Evolutionary conservation across 73 alveolate genomes (phyloP).

Genomic region (Paramecium sonneborni): DNA sequence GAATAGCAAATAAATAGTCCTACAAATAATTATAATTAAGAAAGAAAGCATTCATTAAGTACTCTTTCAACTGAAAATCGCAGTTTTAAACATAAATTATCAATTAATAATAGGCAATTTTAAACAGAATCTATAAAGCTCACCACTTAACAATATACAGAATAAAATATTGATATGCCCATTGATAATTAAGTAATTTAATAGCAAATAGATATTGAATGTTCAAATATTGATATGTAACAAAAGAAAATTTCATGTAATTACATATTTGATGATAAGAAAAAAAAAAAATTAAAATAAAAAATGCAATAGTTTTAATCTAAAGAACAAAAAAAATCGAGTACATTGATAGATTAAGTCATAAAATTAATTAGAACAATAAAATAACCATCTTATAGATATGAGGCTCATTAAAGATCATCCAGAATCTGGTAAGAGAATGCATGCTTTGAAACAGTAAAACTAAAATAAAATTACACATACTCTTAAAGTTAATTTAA

Average conservation of each 20-base stretch:
- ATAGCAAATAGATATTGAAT: not conserved
- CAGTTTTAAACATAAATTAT: not conserved
- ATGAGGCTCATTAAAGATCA: not conserved
- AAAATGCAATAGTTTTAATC: not conserved
- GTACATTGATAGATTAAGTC: not conserved
- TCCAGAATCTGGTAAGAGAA: not conserved
- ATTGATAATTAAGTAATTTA: not conserved
- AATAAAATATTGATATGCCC: not conserved
- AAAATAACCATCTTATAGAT: not conserved
- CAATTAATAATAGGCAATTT: not conserved
- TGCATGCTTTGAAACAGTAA: not conserved
- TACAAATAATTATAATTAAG: not conserved
- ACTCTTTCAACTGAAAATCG: not conserved
- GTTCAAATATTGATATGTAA: not conserved
- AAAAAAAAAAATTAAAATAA: not conserved
- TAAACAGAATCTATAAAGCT: not conserved
- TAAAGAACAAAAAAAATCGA: not conserved
- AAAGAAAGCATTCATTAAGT: not conserved
- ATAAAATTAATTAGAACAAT: not conserved
- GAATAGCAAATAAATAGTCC: not conserved
- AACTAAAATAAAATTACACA: not conserved
- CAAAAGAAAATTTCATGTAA: not conserved
- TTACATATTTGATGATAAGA: not conserved
- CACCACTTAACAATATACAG: not conserved
- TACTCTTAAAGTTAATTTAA: not conserved